Evolutionary conservation across 331 rosid species (phyloP).

Genomic region (Arachis monticola): DNA sequence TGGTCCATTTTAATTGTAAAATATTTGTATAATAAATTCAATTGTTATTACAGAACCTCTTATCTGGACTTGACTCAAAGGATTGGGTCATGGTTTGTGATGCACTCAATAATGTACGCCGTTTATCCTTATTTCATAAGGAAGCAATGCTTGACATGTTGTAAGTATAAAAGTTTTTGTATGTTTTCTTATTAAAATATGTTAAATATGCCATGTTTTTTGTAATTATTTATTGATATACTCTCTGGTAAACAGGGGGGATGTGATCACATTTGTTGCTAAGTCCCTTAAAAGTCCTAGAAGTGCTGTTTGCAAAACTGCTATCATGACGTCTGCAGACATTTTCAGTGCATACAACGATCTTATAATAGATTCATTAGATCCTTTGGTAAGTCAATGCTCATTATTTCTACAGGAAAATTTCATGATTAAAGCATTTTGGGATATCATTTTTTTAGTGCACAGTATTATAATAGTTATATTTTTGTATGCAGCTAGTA

Average conservation of each 20-base stretch:
- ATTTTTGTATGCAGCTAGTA: conserved; percentile 64
- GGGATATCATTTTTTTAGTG: conserved; percentile 23
- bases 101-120: conserved; percentile 83
- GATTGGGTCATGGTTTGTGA: conserved; percentile 88
- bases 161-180: conserved; percentile 57
- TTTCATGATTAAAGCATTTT: conserved; percentile 34
- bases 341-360: conserved; percentile 82
- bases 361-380: conserved; percentile 76
- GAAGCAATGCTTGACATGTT: conserved; percentile 70
- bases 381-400: conserved; percentile 73
- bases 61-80: conserved; percentile 79
- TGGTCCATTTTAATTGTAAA: background rate
- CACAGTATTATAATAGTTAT: conserved; percentile 8
- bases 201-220: background rate
- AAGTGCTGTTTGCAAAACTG: conserved; percentile 97
- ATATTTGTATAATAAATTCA: conserved; percentile 17
- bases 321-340: conserved; percentile 96
- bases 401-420: conserved; percentile 19
- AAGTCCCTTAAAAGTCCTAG: conserved; percentile 92
- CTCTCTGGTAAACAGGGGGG: conserved; percentile 65
- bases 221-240: conserved; percentile 22
- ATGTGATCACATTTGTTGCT: conserved; percentile 72
- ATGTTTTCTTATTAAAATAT: conserved; percentile 21
- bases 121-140: conserved; percentile 78
- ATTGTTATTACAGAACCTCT: conserved; percentile 66